Evolutionary conservation across 805 yeast species (phyloP), one percentile per base, ranked within the genome.

Genomic region (Lipomyces spencermartinsiae): DNA sequence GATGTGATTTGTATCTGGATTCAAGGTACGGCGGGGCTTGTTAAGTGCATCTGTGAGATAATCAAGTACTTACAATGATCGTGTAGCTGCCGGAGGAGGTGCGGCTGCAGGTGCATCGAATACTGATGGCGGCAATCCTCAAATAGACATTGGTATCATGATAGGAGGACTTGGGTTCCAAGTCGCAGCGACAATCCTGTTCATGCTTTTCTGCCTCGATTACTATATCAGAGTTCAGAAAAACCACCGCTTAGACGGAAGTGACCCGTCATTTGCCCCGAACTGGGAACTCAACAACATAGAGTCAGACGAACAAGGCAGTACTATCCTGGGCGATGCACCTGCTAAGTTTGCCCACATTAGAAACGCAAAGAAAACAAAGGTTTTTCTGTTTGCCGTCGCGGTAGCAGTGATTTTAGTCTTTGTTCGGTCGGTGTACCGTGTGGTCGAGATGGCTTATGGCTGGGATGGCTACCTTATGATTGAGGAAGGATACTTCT

Each of bases 151-250:
- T 0, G 81, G 87, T 75, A 77, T 89, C 59, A 90, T 92, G 89
- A 84, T 91, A 58, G 93, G 85, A 1, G 97, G 97, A 6, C 82
- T 93, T 60, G 89, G 88, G 0, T 83, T 89, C 74, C 97, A 93
- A 78, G 93, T 91, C 5, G 78, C 84, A 3, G 83, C 91, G 4
- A 89, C 93, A 89, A 73, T 83, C 1, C 65, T 87, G 1, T 93
- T 91, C 76, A 77, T 88, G 25, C 12, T 53, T 12, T 31, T 60
- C 2, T 62, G 63, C 49, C 33, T 25, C 29, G 68, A 58, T 35
- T 65, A 61, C 54, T 51, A 37, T n/a, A 2, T 49, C 35, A 51
- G 62, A 16, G 31, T 59, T 14, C 22, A 22, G 35, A 61, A 57
- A 8, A 33, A 46, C 57, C 51, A 57, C 16, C 31, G 49, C 10